Percentiles rank a stretch among this genome's conserved stretches.
Evolutionary conservation across 345 rosid species (phyloP).

Genomic region (Eucalyptus regnans): DNA sequence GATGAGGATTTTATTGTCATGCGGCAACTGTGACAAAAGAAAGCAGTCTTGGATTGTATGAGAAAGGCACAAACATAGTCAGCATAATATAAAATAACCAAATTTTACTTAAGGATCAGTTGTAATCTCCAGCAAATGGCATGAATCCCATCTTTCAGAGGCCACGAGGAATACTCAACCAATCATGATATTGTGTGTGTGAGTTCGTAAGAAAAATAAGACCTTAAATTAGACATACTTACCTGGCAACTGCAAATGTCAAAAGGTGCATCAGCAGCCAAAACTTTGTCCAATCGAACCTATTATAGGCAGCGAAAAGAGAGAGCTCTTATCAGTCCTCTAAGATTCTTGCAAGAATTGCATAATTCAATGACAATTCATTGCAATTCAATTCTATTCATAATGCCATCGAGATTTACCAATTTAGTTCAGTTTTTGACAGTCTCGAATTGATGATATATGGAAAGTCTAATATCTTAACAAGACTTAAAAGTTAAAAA

Average conservation of each 20-base stretch:
- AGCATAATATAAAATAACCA: background rate
- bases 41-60: background rate
- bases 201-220: background rate
- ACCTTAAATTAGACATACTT: background rate
- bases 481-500: background rate
- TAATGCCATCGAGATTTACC: background rate
- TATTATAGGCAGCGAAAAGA: slow-evolving; percentile 15
- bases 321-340: background rate
- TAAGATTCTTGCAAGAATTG: background rate
- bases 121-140: background rate
- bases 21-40: background rate
- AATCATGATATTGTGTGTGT: background rate
- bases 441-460: background rate
- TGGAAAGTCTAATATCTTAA: background rate
- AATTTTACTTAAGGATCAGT: background rate
- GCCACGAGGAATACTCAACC: background rate
- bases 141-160: background rate
- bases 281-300: slow-evolving; percentile 76
- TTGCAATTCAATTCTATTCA: background rate
- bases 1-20: background rate
- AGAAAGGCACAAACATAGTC: background rate
- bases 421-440: background rate
- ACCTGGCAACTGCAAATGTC: slow-evolving; percentile 99
- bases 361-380: background rate
- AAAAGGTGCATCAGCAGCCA: slow-evolving; percentile 91